phyloP scores from a whole-genome alignment of 2,329 filamentous ascomycete species.

The Pseudogymnoascus verrucosus region DNA sequence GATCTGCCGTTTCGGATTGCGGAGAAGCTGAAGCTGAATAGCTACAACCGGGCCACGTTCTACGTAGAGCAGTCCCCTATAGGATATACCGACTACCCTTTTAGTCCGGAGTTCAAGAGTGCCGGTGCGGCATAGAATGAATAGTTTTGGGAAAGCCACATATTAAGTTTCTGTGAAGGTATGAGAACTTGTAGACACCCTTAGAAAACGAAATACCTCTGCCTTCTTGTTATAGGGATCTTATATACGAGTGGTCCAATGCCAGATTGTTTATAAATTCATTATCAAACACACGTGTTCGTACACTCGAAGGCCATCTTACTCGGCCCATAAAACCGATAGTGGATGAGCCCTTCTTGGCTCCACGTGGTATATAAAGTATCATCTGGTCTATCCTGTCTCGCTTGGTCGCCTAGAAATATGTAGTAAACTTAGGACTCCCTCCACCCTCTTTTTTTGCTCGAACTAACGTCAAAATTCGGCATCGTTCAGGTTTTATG shows the following conservation, averaged over 20 bases:
- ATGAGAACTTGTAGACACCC: background rate
- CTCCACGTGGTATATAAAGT: background rate
- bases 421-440: background rate
- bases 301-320: background rate
- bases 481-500: background rate
- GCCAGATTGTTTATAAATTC: background rate
- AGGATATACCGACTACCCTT: slow-evolving; percentile 10
- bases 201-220: background rate
- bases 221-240: background rate
- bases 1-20: slow-evolving; percentile 39
- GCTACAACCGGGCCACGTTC: slow-evolving; percentile 39
- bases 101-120: slow-evolving; percentile 7
- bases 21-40: slow-evolving; percentile 35
- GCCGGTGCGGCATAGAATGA: background rate
- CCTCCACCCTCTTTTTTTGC: no score
- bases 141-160: background rate
- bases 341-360: background rate
- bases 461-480: background rate
- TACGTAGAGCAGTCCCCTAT: slow-evolving; percentile 25
- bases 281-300: background rate
- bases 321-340: background rate
- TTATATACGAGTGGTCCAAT: background rate
- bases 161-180: background rate
- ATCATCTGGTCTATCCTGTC: background rate
- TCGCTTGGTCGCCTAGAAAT: background rate